phyloP scores from a whole-genome alignment of 2,329 filamentous ascomycete species.

The Lecanicillium sp. region DNA sequence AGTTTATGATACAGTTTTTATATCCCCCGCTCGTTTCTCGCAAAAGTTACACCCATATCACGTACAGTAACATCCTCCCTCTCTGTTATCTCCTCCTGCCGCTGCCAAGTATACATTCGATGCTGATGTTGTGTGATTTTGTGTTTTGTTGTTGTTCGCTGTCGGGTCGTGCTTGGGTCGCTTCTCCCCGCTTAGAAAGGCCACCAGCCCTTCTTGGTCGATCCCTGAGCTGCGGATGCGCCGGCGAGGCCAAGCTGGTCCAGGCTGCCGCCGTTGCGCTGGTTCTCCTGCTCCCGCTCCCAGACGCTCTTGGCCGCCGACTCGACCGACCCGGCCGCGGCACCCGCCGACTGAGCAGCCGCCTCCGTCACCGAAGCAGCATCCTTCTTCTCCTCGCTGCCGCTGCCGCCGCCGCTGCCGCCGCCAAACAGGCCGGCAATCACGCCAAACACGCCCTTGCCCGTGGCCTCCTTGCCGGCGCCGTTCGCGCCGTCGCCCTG shows the following conservation, averaged over 20 bases:
- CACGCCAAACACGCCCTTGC: constrained; percentile 32
- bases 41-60: constrained; percentile 14
- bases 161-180: neutral
- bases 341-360: constrained; percentile 17
- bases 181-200: constrained; percentile 24
- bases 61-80: constrained; percentile 4
- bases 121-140: constrained; percentile 16
- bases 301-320: constrained; percentile 39
- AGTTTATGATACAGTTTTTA: constrained; percentile 30
- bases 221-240: constrained; percentile 19
- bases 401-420: constrained; percentile 18
- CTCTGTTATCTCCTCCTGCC: neutral
- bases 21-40: constrained; percentile 24
- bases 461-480: constrained; percentile 21
- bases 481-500: constrained; percentile 18
- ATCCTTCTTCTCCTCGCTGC: constrained; percentile 11
- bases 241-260: constrained; percentile 42
- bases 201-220: constrained; percentile 46
- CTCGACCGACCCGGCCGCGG: constrained; percentile 22
- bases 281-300: constrained; percentile 45
- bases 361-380: neutral
- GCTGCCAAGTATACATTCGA: constrained; percentile 6
- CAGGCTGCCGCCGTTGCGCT: constrained; percentile 44
- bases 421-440: constrained; percentile 25
- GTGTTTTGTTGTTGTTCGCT: constrained; percentile 6